Conservation (phyloP, 495 filamentous ascomycete genomes). For the Hypoxylon intermedium region DNA sequence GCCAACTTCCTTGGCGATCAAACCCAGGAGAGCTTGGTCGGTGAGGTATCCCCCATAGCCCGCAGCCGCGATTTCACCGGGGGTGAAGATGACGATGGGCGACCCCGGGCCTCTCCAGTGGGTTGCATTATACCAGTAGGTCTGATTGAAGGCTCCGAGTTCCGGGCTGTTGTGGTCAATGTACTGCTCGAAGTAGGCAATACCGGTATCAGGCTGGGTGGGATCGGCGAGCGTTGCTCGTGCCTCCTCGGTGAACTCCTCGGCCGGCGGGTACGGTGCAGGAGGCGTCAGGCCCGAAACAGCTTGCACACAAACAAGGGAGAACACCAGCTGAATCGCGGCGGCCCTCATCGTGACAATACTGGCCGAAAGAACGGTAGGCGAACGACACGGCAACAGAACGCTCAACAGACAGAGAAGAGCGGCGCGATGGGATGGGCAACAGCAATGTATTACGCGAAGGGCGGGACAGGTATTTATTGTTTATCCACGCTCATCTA, state of each 20-base stretch:
- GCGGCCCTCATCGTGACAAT: constrained; percentile 11
- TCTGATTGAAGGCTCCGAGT: constrained; percentile 63
- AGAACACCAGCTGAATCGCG: constrained; percentile 1
- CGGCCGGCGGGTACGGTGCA: constrained; percentile 9
- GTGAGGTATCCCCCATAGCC: constrained; percentile 61
- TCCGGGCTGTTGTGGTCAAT: constrained; percentile 61
- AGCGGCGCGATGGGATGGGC: not conserved
- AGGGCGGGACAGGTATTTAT: constrained; percentile 4
- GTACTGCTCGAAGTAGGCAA: constrained; percentile 55
- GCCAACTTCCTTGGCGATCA: constrained; percentile 58
- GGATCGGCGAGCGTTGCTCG: constrained; percentile 28
- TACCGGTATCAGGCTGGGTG: constrained; percentile 6
- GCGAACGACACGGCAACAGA: not conserved
- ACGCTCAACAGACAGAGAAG: not conserved
- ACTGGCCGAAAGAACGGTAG: not conserved
- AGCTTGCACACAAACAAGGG: constrained; percentile 2
- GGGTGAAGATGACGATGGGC: constrained; percentile 62
- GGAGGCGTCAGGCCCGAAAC: constrained; percentile 19
- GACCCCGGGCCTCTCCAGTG: constrained; percentile 60
- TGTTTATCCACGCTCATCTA: constrained; percentile 4
- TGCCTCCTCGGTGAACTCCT: constrained; percentile 8
- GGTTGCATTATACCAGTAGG: constrained; percentile 59
- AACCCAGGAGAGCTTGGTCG: constrained; percentile 56
- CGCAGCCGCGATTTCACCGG: constrained; percentile 60
- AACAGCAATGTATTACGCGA: not conserved